phyloP scores from a whole-genome alignment of 2,329 filamentous ascomycete genomes.

The Lomentospora prolificans region DNA sequence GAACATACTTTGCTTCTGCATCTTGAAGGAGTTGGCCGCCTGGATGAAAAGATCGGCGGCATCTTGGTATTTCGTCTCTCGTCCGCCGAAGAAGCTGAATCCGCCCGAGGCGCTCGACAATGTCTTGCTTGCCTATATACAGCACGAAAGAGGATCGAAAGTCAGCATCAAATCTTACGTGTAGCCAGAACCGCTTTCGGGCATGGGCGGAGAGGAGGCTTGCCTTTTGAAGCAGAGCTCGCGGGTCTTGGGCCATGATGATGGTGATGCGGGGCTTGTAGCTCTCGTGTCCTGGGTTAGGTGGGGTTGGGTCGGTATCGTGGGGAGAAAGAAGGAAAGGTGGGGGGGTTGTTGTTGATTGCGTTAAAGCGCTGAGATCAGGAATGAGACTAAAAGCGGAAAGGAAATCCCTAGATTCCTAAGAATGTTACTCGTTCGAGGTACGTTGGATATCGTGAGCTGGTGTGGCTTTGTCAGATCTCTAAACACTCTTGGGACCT shows the following conservation, averaged over 20 bases:
- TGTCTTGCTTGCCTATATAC: constrained; percentile 71
- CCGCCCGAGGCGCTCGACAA: constrained; percentile 64
- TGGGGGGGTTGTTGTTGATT: not conserved
- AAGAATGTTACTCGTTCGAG: not conserved
- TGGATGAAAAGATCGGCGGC: constrained; percentile 81
- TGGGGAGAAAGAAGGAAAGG: not conserved
- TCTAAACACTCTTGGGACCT: not conserved
- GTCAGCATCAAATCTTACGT: not conserved
- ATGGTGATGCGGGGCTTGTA: not conserved
- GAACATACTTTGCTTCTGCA: constrained; percentile 68
- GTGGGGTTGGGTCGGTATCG: not conserved
- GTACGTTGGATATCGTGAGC: not conserved
- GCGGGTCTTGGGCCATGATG: constrained; percentile 65
- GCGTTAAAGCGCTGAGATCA: not conserved
- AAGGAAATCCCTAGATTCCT: not conserved
- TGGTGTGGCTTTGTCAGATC: not conserved
- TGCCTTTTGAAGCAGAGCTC: constrained; percentile 71
- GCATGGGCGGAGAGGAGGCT: too few relatives aligned
- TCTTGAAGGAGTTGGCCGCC: constrained; percentile 83
- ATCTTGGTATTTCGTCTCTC: constrained; percentile 79
- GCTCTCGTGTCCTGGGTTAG: not conserved
- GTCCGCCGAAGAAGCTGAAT: constrained; percentile 83
- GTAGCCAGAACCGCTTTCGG: too few relatives aligned
- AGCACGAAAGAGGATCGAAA: not conserved
- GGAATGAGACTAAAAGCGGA: not conserved